Percentiles rank a stretch among this genome's conserved stretches.
These are phyloP conservation scores for Calonectria pseudoreteaudii DNA, from an alignment of 2,329 filamentous ascomycete species.

Conservation along the genomic window DNA sequence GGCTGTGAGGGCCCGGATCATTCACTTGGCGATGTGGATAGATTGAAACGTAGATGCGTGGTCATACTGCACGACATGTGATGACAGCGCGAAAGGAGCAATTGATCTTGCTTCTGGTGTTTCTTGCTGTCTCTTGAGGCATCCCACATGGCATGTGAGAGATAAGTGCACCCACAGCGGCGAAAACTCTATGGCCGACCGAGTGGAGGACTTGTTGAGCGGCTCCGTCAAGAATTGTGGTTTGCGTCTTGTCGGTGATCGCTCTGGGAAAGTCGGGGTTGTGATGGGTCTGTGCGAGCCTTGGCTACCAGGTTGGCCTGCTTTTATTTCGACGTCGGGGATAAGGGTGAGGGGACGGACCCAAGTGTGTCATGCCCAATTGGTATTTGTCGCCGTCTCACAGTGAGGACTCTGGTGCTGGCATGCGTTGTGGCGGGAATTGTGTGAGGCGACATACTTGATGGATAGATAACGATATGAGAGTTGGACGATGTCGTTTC, in stretches of 20 bases:
- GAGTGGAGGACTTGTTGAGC: conserved; percentile 14
- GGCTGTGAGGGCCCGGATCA: conserved; percentile 23
- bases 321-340: conserved; percentile 18
- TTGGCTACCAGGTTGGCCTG: conserved; percentile 15
- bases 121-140: neutral
- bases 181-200: neutral
- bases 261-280: conserved; percentile 24
- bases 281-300: conserved; percentile 32
- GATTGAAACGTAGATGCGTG: conserved; percentile 7
- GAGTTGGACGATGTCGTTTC: neutral
- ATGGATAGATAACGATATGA: neutral
- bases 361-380: neutral
- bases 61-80: neutral
- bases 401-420: neutral
- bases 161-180: neutral
- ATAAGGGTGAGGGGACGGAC: neutral
- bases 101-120: conserved; percentile 2
- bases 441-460: conserved; percentile 2
- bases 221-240: neutral
- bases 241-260: conserved; percentile 20
- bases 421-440: neutral
- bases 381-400: neutral
- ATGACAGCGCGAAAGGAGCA: conserved; percentile 3
- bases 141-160: neutral
- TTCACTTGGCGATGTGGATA: conserved; percentile 13